A percentile compares a stretch with the other conserved stretches of the same genome.
phyloP scores from a whole-genome alignment of 169 alveolate species.

The Plasmodium inui region DNA sequence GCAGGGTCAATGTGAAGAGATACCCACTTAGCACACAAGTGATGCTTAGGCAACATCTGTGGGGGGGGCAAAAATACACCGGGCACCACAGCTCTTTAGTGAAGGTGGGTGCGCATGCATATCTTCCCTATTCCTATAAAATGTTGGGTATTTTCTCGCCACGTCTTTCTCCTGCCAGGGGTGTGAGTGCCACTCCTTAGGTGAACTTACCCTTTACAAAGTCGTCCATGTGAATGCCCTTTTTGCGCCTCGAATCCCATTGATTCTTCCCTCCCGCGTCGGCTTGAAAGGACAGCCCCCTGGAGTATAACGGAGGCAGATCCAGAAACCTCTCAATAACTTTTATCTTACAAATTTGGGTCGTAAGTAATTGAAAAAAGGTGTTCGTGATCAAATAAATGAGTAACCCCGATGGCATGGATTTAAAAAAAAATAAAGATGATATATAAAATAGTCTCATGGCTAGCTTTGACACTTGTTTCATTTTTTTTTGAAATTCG shows the following conservation, averaged over 20 bases:
- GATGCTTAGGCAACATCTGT: background rate
- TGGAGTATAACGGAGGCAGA: constrained; percentile 51
- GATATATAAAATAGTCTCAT: constrained; percentile 62
- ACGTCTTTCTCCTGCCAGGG: background rate
- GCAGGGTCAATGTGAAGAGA: background rate
- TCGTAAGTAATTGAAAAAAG: constrained; percentile 42
- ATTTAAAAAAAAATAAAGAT: constrained; percentile 46
- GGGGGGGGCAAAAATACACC: background rate
- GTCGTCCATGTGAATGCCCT: constrained; percentile 44
- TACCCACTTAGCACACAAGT: background rate
- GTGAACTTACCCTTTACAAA: constrained; percentile 11
- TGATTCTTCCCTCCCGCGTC: background rate
- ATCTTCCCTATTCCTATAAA: background rate
- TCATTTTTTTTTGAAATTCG: constrained; percentile 67
- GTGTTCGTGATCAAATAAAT: constrained; percentile 58
- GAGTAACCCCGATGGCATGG: constrained; percentile 71
- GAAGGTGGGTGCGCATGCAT: background rate
- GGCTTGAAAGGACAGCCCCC: constrained; percentile 11
- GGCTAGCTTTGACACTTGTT: constrained; percentile 16
- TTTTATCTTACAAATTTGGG: constrained; percentile 61
- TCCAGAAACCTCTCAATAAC: constrained; percentile 36
- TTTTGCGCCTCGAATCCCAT: background rate
- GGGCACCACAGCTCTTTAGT: background rate
- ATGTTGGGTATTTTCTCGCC: background rate
- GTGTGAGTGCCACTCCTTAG: background rate